Conservation (phyloP, 2,329 filamentous ascomycete genomes). For the Pseudogymnoascus sp. region DNA sequence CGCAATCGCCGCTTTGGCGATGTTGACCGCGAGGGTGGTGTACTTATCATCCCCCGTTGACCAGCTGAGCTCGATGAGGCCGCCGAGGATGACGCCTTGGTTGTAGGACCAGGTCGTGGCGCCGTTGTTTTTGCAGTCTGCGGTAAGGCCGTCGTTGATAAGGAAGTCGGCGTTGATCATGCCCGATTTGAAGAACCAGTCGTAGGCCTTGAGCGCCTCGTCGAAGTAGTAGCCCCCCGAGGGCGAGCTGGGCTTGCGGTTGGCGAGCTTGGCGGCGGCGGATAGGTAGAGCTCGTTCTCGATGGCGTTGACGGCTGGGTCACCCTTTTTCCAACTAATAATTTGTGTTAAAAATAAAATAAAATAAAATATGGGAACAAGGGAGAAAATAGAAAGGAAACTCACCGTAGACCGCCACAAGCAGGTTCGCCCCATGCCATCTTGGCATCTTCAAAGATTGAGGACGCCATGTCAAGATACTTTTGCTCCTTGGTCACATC, state of each 20-base stretch:
- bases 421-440: constrained; percentile 41
- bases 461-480: constrained; percentile 46
- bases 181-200: constrained; percentile 41
- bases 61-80: constrained; percentile 48
- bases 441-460: constrained; percentile 49
- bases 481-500: constrained; percentile 43
- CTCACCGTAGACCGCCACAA: constrained; percentile 42
- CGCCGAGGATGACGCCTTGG: constrained; percentile 53
- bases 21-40: constrained; percentile 41
- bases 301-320: constrained; percentile 46
- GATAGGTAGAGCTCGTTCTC: constrained; percentile 49
- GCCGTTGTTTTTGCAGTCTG: constrained; percentile 42
- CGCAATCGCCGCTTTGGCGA: constrained; percentile 45
- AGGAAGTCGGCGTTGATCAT: constrained; percentile 39
- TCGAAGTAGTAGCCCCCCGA: constrained; percentile 45
- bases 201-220: constrained; percentile 40
- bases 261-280: constrained; percentile 46
- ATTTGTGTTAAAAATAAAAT: background rate
- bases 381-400: background rate
- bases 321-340: constrained; percentile 43
- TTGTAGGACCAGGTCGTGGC: constrained; percentile 44
- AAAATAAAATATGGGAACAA: background rate
- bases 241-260: constrained; percentile 44
- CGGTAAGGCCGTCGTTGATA: constrained; percentile 45
- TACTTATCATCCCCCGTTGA: constrained; percentile 34